Percentiles rank a stretch among this genome's conserved stretches.
phyloP scores from a whole-genome alignment of 139 green algal genomes.

The Desmodesmus armatus region DNA sequence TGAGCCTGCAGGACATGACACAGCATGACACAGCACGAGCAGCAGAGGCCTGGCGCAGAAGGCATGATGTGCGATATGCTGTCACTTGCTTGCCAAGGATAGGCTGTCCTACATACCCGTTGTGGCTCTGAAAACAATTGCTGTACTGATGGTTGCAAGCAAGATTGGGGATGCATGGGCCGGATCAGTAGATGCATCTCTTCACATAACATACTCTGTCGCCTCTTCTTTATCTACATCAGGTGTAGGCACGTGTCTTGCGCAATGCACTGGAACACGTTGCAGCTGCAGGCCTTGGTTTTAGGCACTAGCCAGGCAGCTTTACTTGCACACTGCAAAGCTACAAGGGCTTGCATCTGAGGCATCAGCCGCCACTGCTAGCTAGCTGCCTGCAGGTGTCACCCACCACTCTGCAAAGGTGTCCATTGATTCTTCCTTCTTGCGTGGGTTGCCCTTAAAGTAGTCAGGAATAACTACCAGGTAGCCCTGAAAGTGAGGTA shows the following conservation, averaged over 20 bases:
- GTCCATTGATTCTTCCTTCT: background rate
- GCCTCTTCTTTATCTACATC: no score
- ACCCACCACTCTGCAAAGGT: slow-evolving; percentile 30
- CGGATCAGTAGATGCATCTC: background rate
- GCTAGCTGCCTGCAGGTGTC: background rate
- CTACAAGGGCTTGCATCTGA: background rate
- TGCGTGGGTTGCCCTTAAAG: slow-evolving; percentile 43
- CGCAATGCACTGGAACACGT: background rate
- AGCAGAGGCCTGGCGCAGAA: background rate
- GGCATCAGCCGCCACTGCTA: background rate
- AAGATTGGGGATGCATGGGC: no score
- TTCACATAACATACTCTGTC: background rate
- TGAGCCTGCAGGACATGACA: slow-evolving; percentile 2
- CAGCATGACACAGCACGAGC: background rate
- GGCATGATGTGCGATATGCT: background rate
- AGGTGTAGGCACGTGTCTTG: background rate
- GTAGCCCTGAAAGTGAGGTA: background rate
- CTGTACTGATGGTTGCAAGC: background rate
- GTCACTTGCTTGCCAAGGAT: background rate
- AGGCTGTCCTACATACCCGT: background rate
- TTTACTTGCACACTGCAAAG: background rate
- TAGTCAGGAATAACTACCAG: slow-evolving; percentile 33
- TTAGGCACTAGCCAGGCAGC: background rate
- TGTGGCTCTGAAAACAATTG: background rate
- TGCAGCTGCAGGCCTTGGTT: background rate